Conservation (phyloP, 2,329 filamentous ascomycete species). For the Aspergillus sp. region DNA sequence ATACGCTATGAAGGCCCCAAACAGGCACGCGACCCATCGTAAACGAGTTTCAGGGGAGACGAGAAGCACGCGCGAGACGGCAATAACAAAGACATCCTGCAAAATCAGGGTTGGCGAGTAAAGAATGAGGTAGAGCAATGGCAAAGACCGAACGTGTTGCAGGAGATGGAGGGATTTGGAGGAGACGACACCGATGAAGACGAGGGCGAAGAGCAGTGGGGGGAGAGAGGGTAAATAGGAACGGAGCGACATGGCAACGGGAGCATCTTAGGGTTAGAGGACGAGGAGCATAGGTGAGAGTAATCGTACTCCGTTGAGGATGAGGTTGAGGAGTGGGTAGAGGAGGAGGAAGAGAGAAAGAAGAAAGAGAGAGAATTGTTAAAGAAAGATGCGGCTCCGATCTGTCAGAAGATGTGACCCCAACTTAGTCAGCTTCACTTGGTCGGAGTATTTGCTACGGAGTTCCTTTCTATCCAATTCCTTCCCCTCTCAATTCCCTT, state of each 20-base stretch:
- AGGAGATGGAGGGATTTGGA: conserved; percentile 28
- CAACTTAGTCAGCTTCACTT: too few relatives aligned
- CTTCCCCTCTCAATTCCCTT: too few relatives aligned
- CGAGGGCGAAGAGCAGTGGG: conserved; percentile 22
- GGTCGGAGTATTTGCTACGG: too few relatives aligned
- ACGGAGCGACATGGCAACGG: conserved; percentile 12
- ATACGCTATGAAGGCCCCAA: conserved; percentile 23
- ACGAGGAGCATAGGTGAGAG: too few relatives aligned
- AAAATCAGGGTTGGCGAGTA: conserved; percentile 34
- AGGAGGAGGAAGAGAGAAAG: too few relatives aligned
- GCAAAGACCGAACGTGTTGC: conserved; percentile 25
- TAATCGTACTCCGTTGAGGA: too few relatives aligned
- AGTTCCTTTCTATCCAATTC: too few relatives aligned
- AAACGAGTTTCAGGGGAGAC: conserved; percentile 14
- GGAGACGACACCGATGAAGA: conserved; percentile 25
- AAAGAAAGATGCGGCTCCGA: too few relatives aligned
- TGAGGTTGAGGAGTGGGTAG: too few relatives aligned
- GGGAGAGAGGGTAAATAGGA: conserved; percentile 13
- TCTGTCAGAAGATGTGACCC: too few relatives aligned
- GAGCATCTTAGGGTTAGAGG: conserved; percentile 12
- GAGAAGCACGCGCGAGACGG: conserved; percentile 21
- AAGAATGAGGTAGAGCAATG: conserved; percentile 25
- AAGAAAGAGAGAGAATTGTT: too few relatives aligned
- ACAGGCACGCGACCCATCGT: conserved; percentile 18
- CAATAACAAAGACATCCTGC: conserved; percentile 26